Evolutionary conservation across 2,329 filamentous ascomycete genomes (phyloP).

Genomic region (Emergomyces africanus): DNA sequence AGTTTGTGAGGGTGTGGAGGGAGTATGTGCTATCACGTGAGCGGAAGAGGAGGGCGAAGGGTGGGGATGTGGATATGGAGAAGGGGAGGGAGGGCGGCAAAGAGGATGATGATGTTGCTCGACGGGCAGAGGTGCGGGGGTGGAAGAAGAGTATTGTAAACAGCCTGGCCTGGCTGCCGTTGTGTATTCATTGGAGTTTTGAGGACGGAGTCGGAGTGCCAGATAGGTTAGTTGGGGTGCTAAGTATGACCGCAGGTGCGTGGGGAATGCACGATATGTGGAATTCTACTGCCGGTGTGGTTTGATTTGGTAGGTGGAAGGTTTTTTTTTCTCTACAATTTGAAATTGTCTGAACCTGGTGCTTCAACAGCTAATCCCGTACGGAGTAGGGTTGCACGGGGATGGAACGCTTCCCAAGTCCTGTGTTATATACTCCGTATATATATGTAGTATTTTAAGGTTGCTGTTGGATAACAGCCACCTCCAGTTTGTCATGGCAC

Average conservation of each 20-base stretch:
- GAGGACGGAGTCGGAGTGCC: slow-evolving; percentile 49
- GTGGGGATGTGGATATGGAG: slow-evolving; percentile 18
- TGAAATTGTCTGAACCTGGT: too few species aligned
- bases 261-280: slow-evolving; percentile 35
- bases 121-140: slow-evolving; percentile 36
- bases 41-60: slow-evolving; percentile 8
- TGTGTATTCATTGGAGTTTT: slow-evolving; percentile 73
- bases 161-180: slow-evolving; percentile 64
- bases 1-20: slow-evolving; percentile 50
- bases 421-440: too few species aligned
- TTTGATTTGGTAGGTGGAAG: neutral
- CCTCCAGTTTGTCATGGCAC: too few species aligned
- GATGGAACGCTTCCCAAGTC: too few species aligned
- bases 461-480: too few species aligned
- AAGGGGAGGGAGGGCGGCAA: slow-evolving; percentile 16
- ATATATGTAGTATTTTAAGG: too few species aligned
- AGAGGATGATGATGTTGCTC: slow-evolving; percentile 16
- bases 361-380: too few species aligned
- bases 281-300: slow-evolving; percentile 23
- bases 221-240: slow-evolving; percentile 44
- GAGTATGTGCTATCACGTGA: slow-evolving; percentile 11
- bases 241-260: slow-evolving; percentile 41
- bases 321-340: neutral
- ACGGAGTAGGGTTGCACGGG: too few species aligned
- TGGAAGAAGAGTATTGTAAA: slow-evolving; percentile 51